Percentiles rank a stretch among this genome's conserved stretches.
Evolutionary conservation across 805 yeast genomes (phyloP).

Genomic region (Starmerella geochares): DNA sequence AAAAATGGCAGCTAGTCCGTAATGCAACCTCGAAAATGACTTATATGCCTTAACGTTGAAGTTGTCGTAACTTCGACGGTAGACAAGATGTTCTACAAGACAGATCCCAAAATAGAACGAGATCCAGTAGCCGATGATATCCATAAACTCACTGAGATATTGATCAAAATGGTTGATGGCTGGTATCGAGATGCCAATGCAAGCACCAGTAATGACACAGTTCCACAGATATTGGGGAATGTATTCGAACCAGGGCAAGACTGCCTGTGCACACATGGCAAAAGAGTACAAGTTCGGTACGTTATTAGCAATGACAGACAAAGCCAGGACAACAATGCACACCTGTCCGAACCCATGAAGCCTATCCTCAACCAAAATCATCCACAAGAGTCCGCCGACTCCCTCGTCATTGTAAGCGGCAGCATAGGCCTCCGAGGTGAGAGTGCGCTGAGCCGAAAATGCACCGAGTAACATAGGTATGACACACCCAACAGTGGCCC

Average conservation of each 20-base stretch:
- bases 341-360: conserved; percentile 84
- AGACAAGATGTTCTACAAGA: conserved; percentile 74
- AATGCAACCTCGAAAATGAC: conserved; percentile 50
- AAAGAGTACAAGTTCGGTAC: conserved; percentile 91
- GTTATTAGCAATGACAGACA: conserved; percentile 83
- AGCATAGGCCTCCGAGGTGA: conserved; percentile 37
- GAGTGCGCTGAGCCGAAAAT: conserved; percentile 65
- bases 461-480: conserved; percentile 78
- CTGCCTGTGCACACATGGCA: conserved; percentile 74
- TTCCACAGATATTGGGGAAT: conserved; percentile 84
- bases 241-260: conserved; percentile 62
- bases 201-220: conserved; percentile 56
- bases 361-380: conserved; percentile 65
- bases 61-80: conserved; percentile 50
- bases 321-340: conserved; percentile 71
- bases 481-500: conserved; percentile 56
- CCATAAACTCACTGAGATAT: conserved; percentile 81
- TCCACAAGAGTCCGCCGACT: conserved; percentile 76
- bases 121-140: conserved; percentile 81
- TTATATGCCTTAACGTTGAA: conserved; percentile 57
- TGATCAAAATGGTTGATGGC: conserved; percentile 63
- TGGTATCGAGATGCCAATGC: conserved; percentile 81
- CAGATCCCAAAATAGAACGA: conserved; percentile 71
- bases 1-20: conserved; percentile 69
- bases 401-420: conserved; percentile 41